Evolutionary conservation across 208 protist species (phyloP).

Genomic region (Leishmania turanica): DNA sequence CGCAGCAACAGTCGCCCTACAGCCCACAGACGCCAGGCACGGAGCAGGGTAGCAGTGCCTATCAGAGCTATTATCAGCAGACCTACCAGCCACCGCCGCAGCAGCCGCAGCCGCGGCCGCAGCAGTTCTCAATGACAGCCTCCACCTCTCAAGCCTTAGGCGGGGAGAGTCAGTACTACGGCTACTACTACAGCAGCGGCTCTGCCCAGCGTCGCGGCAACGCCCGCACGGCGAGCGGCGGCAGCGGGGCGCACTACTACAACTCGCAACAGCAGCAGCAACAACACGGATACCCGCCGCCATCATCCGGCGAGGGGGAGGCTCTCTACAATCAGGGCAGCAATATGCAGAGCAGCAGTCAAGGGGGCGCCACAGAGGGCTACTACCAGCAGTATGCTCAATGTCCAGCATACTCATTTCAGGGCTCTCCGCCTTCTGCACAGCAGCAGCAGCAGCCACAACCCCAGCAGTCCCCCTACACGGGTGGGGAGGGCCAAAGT

Average conservation of each 20-base stretch:
- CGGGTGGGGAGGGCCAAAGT: background rate
- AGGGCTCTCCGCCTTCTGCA: background rate
- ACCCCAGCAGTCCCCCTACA: background rate
- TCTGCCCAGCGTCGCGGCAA: slow-evolving; percentile 1
- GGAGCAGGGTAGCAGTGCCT: slow-evolving; percentile 16
- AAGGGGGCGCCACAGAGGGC: slow-evolving; percentile 4
- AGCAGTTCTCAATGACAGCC: background rate
- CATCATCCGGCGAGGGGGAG: slow-evolving; percentile 5
- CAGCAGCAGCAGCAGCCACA: slow-evolving; percentile 6
- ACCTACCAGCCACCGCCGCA: slow-evolving; percentile 15
- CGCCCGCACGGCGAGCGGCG: slow-evolving; percentile 3
- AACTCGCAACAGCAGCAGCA: background rate
- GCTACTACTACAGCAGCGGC: slow-evolving; percentile 7
- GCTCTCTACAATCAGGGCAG: slow-evolving; percentile 3
- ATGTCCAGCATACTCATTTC: slow-evolving; percentile 5
- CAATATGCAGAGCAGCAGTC: background rate
- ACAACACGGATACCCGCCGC: background rate
- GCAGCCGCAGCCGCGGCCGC: slow-evolving; percentile 14
- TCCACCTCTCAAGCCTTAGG: slow-evolving; percentile 3
- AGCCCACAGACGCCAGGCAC: background rate
- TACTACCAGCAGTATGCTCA: slow-evolving; percentile 10
- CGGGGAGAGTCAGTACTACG: background rate
- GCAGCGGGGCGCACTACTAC: background rate
- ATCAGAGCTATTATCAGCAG: background rate
- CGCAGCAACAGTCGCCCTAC: slow-evolving; percentile 2